phyloP scores from a whole-genome alignment of 257 asterid genomes.

The Solanum piurae region DNA sequence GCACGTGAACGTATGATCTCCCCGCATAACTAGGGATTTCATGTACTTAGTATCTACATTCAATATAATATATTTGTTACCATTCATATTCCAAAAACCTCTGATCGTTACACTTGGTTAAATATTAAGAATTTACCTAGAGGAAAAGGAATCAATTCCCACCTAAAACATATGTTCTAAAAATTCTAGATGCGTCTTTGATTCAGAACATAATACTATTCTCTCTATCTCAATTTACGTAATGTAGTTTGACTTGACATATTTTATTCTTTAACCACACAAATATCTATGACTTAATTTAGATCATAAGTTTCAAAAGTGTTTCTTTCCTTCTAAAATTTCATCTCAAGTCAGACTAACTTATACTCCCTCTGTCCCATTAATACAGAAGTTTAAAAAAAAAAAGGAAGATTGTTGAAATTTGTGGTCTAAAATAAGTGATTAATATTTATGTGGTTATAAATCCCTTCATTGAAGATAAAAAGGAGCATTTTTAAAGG shows the following conservation, averaged over 20 bases:
- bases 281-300: neutral
- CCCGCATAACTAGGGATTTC: neutral
- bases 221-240: too few relatives aligned
- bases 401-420: fast-evolving
- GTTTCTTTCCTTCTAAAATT: too few relatives aligned
- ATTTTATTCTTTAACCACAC: fast-evolving
- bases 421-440: too few relatives aligned
- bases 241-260: neutral
- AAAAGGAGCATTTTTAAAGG: too few relatives aligned
- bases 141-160: neutral
- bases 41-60: neutral
- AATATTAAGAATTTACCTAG: neutral
- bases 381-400: too few relatives aligned
- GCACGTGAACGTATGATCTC: neutral
- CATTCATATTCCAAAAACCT: neutral
- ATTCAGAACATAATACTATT: neutral
- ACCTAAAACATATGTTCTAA: neutral
- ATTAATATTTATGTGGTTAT: too few relatives aligned
- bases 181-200: neutral
- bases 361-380: too few relatives aligned
- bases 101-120: neutral
- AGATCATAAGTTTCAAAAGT: too few relatives aligned
- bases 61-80: neutral
- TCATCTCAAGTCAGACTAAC: too few relatives aligned
- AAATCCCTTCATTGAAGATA: too few relatives aligned